Evolutionary conservation across 306 rosid genomes (phyloP).

Genomic region (Vicia villosa): DNA sequence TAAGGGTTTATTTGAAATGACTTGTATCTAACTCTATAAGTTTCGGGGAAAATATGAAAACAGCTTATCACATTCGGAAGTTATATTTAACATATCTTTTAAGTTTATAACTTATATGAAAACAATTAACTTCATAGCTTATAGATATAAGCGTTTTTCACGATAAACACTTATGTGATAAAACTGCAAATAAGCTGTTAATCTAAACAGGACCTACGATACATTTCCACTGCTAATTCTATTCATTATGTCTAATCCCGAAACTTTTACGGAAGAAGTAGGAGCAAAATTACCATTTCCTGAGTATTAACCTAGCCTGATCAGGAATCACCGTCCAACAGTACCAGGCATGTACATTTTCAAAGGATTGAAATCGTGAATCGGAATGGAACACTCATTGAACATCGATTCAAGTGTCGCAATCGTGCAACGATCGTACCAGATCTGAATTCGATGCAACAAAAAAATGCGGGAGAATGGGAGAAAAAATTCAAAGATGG

Average conservation of each 20-base stretch:
- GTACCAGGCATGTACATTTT: constrained; percentile 13
- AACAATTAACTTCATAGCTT: too few relatives aligned
- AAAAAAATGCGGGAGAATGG: constrained; percentile 1
- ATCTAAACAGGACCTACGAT: too few relatives aligned
- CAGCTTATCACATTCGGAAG: too few relatives aligned
- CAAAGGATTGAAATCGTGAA: constrained; percentile 5
- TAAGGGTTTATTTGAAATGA: too few relatives aligned
- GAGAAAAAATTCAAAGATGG: not conserved
- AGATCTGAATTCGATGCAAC: not conserved
- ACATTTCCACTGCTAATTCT: not conserved
- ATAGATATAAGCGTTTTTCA: too few relatives aligned
- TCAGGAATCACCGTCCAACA: constrained; percentile 18
- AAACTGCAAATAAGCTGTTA: too few relatives aligned
- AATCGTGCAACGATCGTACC: not conserved
- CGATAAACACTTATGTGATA: too few relatives aligned
- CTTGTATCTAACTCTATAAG: too few relatives aligned
- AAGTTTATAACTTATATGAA: too few relatives aligned
- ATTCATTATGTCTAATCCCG: not conserved
- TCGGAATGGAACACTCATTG: not conserved
- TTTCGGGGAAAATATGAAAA: too few relatives aligned
- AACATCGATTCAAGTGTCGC: not conserved
- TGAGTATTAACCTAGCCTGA: constrained; percentile 13
- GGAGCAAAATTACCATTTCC: constrained; percentile 42
- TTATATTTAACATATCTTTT: too few relatives aligned
- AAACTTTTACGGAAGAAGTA: not conserved